These are phyloP conservation scores for Arthroderma uncinatum DNA, from an alignment of 2,329 filamentous ascomycete species.

Conservation along the genomic window DNA sequence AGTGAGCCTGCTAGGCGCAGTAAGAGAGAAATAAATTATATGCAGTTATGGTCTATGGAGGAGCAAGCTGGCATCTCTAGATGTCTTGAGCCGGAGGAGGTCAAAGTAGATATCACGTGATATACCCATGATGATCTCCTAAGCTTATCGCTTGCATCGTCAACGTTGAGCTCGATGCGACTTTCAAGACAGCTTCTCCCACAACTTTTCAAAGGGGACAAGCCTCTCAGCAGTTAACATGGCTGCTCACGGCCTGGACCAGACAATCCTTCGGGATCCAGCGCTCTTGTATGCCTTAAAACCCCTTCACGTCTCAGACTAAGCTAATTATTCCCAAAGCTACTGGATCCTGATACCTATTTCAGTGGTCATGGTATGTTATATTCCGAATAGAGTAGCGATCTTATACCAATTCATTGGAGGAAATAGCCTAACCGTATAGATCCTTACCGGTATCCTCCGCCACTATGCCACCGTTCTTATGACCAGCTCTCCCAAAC, in stretches of 20 bases:
- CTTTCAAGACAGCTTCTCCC: not conserved
- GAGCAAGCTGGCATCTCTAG: not conserved
- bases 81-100: not conserved
- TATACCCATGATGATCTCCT: not conserved
- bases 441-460: conserved; percentile 86
- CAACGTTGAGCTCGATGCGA: not conserved
- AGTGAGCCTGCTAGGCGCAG: not conserved
- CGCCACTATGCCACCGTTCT: conserved; percentile 94
- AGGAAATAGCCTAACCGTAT: conserved; percentile 1
- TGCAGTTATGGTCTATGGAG: conserved; percentile 18
- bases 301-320: not conserved
- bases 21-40: not conserved
- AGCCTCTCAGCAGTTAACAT: conserved; percentile 40
- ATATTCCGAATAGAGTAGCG: not conserved
- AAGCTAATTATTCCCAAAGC: conserved; percentile 40
- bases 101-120: not conserved
- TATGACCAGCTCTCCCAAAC: conserved; percentile 73
- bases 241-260: conserved; percentile 66
- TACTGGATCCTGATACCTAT: conserved; percentile 99
- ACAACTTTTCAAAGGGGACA: not conserved
- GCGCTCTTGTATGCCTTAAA: conserved; percentile 70
- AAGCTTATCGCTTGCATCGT: not conserved
- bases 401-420: not conserved
- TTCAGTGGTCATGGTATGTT: conserved; percentile 78
- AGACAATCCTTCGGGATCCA: conserved; percentile 97